Evolutionary conservation across 306 rosid genomes (phyloP), one percentile per base, ranked within the genome.

Genomic region (Arachis hypogaea): DNA sequence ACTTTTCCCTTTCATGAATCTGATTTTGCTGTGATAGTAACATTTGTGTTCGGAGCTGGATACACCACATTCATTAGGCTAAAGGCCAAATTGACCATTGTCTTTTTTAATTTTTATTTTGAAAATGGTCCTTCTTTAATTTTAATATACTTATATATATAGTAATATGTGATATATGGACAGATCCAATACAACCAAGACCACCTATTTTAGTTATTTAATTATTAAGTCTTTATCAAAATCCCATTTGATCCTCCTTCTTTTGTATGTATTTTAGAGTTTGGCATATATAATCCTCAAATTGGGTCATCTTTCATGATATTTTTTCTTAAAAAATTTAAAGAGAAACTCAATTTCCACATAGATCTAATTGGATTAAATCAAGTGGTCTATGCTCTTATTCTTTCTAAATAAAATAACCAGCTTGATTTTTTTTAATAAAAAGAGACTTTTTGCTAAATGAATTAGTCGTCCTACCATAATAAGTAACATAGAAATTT

Each of bases 1-100:
- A 10, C 55, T 65, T 68, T 72, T 63, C 51, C 65, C 65, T 73
- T 79, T 68, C 80, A 68, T 62, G 69, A 78, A 76, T 66, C 44
- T 68, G 71, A 8, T 66, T 78, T 66, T 16, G 54, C 43, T 30
- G 64, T 71, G 75, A 78, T 54, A 30, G 71, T 44, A 56, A 71
- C 85, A 67, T 67, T 62, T 79, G 69, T 72, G 57, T 58, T 61
- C 10, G 29, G 63, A 70, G 61, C 56, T 70, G 11, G 57, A 30
- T 29, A 52, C 57, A 66, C 64, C 43, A 61, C 69, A 72, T 75
- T 61, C 59, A 49, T 56, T 55, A 71, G 64, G 75, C 68, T 33
- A 41, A 59, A 52, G 50, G 50, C 68, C 70, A 28, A 5, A 59
- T 30, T 65, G 69, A 30, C 30, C 43, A 75, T 47, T 28, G 0